These are phyloP conservation scores for Starmerella etchellsii DNA, from an alignment of 805 yeast genomes.

Conservation along the genomic window DNA sequence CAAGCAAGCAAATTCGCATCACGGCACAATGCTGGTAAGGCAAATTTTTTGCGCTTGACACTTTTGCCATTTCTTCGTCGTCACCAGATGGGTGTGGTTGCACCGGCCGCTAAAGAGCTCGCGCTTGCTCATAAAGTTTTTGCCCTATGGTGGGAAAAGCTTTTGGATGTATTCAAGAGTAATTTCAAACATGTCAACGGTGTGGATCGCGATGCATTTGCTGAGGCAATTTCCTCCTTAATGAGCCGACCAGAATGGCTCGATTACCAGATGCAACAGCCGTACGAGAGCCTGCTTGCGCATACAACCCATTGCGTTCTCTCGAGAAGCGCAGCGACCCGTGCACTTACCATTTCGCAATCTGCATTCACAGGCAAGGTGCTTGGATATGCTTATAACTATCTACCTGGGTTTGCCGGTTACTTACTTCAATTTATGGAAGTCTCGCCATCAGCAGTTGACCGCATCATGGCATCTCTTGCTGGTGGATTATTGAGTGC, in stretches of 20 bases:
- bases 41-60: constrained; percentile 33
- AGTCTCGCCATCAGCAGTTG: background rate
- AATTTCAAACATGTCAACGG: constrained; percentile 21
- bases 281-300: constrained; percentile 27
- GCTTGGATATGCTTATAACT: constrained; percentile 49
- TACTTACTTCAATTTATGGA: constrained; percentile 27
- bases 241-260: constrained; percentile 31
- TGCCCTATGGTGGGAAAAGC: constrained; percentile 30
- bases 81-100: constrained; percentile 7
- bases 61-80: constrained; percentile 30
- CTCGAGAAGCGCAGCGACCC: constrained; percentile 30
- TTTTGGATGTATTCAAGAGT: constrained; percentile 21
- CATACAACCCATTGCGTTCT: constrained; percentile 44
- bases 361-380: constrained; percentile 60
- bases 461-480: too few relatives aligned
- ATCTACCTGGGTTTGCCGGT: constrained; percentile 42
- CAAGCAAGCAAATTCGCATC: constrained; percentile 14
- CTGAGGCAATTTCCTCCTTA: constrained; percentile 30
- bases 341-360: constrained; percentile 43
- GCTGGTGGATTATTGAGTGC: background rate
- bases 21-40: constrained; percentile 16
- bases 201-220: constrained; percentile 30
- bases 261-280: constrained; percentile 1
- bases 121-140: constrained; percentile 23
- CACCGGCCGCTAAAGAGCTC: constrained; percentile 17